Evolutionary conservation across 2,329 filamentous ascomycete genomes (phyloP).

Genomic region (Phialophora chinensis): DNA sequence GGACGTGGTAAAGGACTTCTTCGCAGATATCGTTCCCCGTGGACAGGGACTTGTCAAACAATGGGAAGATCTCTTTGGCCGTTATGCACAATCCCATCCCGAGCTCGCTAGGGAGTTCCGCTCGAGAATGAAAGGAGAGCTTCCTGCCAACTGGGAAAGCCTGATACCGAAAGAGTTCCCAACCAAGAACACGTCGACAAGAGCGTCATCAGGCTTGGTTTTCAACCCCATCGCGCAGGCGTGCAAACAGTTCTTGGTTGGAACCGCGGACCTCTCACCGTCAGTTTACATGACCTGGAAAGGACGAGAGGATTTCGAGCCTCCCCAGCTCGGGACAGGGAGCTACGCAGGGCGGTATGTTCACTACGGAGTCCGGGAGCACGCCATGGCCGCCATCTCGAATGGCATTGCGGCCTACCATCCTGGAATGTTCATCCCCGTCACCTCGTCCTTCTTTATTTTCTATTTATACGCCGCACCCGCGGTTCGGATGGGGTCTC

Average conservation of each 20-base stretch:
- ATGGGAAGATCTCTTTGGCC: too few species aligned
- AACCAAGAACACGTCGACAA: too few species aligned
- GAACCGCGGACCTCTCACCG: constrained; percentile 60
- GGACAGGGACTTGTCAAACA: too few species aligned
- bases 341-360: constrained; percentile 55
- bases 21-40: too few species aligned
- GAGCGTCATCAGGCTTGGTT: constrained; percentile 47
- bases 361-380: constrained; percentile 89
- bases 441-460: constrained; percentile 65
- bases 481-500: constrained; percentile 39
- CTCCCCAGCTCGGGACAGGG: constrained; percentile 45
- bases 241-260: constrained; percentile 59
- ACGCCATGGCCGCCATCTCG: constrained; percentile 88
- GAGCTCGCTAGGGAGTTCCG: too few species aligned
- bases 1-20: too few species aligned
- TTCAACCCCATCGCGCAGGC: constrained; percentile 60
- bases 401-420: constrained; percentile 68
- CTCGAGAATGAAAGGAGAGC: too few species aligned
- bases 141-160: too few species aligned
- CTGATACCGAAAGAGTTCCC: too few species aligned
- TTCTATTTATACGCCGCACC: constrained; percentile 63
- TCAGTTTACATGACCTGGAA: constrained; percentile 64
- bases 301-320: constrained; percentile 58
- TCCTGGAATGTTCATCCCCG: constrained; percentile 60
- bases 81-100: too few species aligned